Percentiles rank a stretch among this genome's conserved stretches.
These are phyloP conservation scores for Alopecurus myosuroides DNA, from an alignment of 176 grass and related monocot genomes.

Conservation along the genomic window DNA sequence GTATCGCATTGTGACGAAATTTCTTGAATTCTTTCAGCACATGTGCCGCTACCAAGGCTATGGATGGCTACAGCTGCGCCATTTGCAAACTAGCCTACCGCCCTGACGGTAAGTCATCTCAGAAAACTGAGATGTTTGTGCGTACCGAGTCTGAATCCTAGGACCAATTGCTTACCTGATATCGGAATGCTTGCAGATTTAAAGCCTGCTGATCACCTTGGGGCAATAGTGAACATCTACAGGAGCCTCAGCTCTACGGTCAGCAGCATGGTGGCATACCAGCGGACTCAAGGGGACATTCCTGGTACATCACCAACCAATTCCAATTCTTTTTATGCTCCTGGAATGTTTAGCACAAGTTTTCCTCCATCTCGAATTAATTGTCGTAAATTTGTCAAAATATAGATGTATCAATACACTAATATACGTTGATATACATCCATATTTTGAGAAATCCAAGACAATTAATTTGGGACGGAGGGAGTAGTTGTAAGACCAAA, in stretches of 20 bases:
- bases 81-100: constrained; percentile 67
- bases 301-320: constrained; percentile 33
- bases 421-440: too few relatives aligned
- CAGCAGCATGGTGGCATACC: constrained; percentile 44
- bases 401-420: too few relatives aligned
- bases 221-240: constrained; percentile 70
- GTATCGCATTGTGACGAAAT: neutral
- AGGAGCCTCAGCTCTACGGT: constrained; percentile 69
- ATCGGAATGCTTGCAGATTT: constrained; percentile 22
- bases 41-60: constrained; percentile 38
- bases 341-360: neutral
- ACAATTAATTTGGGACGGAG: too few relatives aligned
- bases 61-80: constrained; percentile 57
- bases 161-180: neutral
- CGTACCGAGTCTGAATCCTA: neutral
- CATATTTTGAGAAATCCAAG: too few relatives aligned
- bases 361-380: too few relatives aligned
- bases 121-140: neutral
- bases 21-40: constrained; percentile 38
- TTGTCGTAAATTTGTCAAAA: too few relatives aligned
- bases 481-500: neutral
- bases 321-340: neutral
- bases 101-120: constrained; percentile 47
- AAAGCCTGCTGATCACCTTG: constrained; percentile 53
- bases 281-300: constrained; percentile 35